phyloP scores from a whole-genome alignment of 805 yeast genomes.

The Maudiozyma barnettii region DNA sequence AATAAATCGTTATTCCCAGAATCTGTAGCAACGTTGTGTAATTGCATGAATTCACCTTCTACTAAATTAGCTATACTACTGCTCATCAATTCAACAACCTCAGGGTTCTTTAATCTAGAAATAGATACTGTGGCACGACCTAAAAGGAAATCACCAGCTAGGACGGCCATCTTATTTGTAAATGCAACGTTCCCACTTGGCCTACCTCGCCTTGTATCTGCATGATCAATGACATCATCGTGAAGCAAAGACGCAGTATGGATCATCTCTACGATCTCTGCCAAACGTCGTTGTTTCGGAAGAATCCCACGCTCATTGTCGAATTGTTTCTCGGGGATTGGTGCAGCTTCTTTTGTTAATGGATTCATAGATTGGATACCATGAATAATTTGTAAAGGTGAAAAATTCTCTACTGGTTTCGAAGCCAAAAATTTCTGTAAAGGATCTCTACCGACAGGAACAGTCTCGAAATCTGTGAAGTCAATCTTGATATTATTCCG shows the following conservation, averaged over 20 bases:
- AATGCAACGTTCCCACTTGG: slow-evolving; percentile 90
- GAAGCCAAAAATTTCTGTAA: not conserved
- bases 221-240: slow-evolving; percentile 90
- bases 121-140: slow-evolving; percentile 96
- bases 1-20: slow-evolving; percentile 33
- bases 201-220: slow-evolving; percentile 81
- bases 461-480: slow-evolving; percentile 43
- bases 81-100: slow-evolving; percentile 89
- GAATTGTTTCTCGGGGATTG: slow-evolving; percentile 42
- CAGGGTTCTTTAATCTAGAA: slow-evolving; percentile 89
- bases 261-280: slow-evolving; percentile 97
- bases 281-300: slow-evolving; percentile 90
- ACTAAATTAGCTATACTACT: slow-evolving; percentile 94
- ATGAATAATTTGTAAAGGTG: slow-evolving; percentile 76
- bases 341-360: slow-evolving; percentile 67
- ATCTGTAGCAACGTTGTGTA: slow-evolving; percentile 79
- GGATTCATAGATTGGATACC: slow-evolving; percentile 94
- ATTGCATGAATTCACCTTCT: slow-evolving; percentile 98
- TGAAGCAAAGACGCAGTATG: slow-evolving; percentile 93
- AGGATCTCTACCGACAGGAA: not conserved
- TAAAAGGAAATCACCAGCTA: slow-evolving; percentile 91
- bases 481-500: slow-evolving; percentile 59
- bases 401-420: slow-evolving; percentile 36
- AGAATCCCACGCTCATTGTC: slow-evolving; percentile 62
- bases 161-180: slow-evolving; percentile 92